Conservation (phyloP, 345 rosid species). For the Euphorbia lathyris region DNA sequence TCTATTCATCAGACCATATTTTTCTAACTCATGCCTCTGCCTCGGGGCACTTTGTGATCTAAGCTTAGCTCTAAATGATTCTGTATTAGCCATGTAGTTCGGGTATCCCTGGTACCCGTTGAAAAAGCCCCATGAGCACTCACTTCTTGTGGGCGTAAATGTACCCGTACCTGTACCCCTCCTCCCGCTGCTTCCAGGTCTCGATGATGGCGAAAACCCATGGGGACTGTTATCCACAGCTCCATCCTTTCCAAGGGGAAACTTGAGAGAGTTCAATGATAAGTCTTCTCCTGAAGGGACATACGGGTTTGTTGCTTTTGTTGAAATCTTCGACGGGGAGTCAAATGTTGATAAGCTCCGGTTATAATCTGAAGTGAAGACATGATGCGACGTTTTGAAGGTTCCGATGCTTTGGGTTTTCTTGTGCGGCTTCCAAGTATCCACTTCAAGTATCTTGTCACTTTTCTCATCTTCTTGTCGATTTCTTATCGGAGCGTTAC, state of each 20-base stretch:
- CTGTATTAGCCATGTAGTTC: constrained; percentile 40
- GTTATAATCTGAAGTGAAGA: constrained; percentile 16
- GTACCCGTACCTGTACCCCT: constrained; percentile 23
- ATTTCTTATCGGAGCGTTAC: constrained; percentile 24
- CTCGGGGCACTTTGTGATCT: constrained; percentile 93
- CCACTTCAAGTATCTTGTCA: constrained; percentile 37
- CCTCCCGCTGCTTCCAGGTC: constrained; percentile 25
- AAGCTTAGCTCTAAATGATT: constrained; percentile 40
- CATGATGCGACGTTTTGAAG: constrained; percentile 23
- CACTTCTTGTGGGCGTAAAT: constrained; percentile 32
- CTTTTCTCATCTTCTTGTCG: constrained; percentile 26
- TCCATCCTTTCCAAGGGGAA: constrained; percentile 21
- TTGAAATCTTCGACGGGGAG: constrained; percentile 17
- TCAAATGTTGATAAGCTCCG: constrained; percentile 15
- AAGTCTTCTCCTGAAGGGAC: constrained; percentile 14
- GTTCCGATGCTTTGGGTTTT: constrained; percentile 31
- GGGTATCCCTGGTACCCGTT: constrained; percentile 28
- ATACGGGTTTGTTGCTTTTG: constrained; percentile 15
- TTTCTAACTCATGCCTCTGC: constrained; percentile 76
- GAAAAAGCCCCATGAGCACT: constrained; percentile 28
- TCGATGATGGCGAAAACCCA: constrained; percentile 20
- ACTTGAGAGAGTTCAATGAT: constrained; percentile 9
- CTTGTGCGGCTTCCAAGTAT: constrained; percentile 82
- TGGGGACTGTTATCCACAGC: constrained; percentile 21
- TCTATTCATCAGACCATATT: constrained; percentile 36